Evolutionary conservation across 2,329 filamentous ascomycete species (phyloP), one percentile per base, ranked within the genome.

Genomic region (Blastomyces parvus): DNA sequence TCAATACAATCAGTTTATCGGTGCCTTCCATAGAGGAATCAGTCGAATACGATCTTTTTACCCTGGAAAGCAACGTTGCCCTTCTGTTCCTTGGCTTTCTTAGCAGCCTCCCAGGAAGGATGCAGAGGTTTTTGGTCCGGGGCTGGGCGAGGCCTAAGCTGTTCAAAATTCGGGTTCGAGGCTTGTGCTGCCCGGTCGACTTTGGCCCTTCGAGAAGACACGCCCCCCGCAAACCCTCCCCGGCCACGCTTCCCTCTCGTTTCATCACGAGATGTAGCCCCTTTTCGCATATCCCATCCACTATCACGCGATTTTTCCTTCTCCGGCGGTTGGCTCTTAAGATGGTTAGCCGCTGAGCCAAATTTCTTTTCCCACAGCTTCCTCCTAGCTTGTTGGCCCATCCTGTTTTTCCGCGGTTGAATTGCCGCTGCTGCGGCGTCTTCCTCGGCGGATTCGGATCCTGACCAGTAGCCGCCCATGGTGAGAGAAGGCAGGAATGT

Each of bases 31-130:
- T 17, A 61, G n/a, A 30, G 17, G 8, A 55, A 40, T 63, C 74
- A 86, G 72, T 86, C 83, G 74, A 88, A 88, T 8, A 80, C 80
- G 59, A 86, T 80, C 76, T 86, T 87, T 77, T 83, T 87, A 33
- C 84, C 84, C 62, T 79, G 70, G 66, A 86, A 85, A n/a, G 78
- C 72, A 53, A 78, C 79, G 30, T 72, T 75, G 33, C 77, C 74
- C 42, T 72, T 73, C 70, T 79, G 78, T 65, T 79, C 75, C 75
- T 87, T 87, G 17, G 82, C 81, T 69, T 79, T 79, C 76, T 82
- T 84, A 38, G 83, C 83, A 7, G 85, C 85, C 72, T 83, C 81
- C 85, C 85, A 88, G 62, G 83, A 86, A 25, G 85, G 85, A 80
- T 88, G 85, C 68, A 87, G 67, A 6, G 81, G 74, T 11, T 83